A percentile compares a stretch with the other conserved stretches of the same genome.
Evolutionary conservation across 2,329 filamentous ascomycete genomes (phyloP).

Genomic region (Penicillium sp.): DNA sequence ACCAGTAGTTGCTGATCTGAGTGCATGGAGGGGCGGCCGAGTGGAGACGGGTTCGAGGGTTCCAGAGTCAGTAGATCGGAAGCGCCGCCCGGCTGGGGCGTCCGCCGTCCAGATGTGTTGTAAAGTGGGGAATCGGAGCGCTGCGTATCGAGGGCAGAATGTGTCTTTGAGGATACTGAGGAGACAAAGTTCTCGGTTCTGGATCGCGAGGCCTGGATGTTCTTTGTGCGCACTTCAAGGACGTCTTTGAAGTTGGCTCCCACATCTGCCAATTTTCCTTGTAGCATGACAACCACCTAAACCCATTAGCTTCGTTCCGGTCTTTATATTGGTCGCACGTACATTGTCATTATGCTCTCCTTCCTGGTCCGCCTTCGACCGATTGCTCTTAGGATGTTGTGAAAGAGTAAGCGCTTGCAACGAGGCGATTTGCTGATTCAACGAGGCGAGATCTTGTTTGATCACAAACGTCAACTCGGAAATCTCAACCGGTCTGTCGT

Average conservation of each 20-base stretch:
- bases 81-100: constrained; percentile 49
- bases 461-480: constrained; percentile 95
- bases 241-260: constrained; percentile 96
- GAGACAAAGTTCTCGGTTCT: constrained; percentile 95
- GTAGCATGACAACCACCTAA: constrained; percentile 69
- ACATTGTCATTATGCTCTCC: constrained; percentile 96
- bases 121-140: constrained; percentile 81
- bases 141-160: constrained; percentile 53
- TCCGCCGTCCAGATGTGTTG: constrained; percentile 62
- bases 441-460: constrained; percentile 81
- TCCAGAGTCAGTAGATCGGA: constrained; percentile 74
- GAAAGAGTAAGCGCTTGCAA: constrained; percentile 70
- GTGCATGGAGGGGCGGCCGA: constrained; percentile 44
- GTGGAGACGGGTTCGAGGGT: constrained; percentile 48
- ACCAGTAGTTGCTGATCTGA: constrained; percentile 80
- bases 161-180: constrained; percentile 68
- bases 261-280: constrained; percentile 85
- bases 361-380: constrained; percentile 58
- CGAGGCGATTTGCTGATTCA: constrained; percentile 77
- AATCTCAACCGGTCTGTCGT: constrained; percentile 92
- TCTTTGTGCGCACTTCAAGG: constrained; percentile 89
- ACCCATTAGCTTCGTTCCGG: no score
- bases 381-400: constrained; percentile 58
- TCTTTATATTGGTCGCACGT: no score
- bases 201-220: constrained; percentile 86